These are phyloP conservation scores for Sindora glabra DNA, from an alignment of 306 rosid species.

Conservation along the genomic window DNA sequence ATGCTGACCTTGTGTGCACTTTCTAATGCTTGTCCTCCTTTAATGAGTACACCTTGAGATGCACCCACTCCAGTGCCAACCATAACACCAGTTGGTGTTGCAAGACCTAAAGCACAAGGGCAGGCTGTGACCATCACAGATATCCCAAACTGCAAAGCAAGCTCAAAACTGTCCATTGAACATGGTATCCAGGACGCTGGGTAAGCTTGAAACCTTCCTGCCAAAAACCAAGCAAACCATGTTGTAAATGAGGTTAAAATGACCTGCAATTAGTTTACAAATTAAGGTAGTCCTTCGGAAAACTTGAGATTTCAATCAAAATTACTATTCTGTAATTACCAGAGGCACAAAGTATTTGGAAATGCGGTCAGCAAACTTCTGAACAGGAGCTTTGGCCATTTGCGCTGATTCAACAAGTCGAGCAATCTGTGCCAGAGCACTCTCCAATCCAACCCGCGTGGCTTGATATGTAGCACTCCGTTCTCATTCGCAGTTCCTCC, in stretches of 20 bases:
- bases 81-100: slow-evolving; percentile 93
- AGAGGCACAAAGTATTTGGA: slow-evolving; percentile 81
- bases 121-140: slow-evolving; percentile 97
- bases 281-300: background rate
- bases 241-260: slow-evolving; percentile 55
- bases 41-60: slow-evolving; percentile 80
- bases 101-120: slow-evolving; percentile 94
- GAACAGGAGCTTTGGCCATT: slow-evolving; percentile 90
- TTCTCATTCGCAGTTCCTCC: slow-evolving; percentile 86
- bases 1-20: slow-evolving; percentile 66
- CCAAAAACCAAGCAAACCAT: slow-evolving; percentile 78
- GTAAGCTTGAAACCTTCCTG: slow-evolving; percentile 60
- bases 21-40: slow-evolving; percentile 91
- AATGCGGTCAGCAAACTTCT: slow-evolving; percentile 81
- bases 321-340: slow-evolving; percentile 22
- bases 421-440: slow-evolving; percentile 82
- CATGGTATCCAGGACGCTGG: slow-evolving; percentile 78
- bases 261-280: slow-evolving; percentile 40
- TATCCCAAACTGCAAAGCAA: slow-evolving; percentile 89
- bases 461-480: slow-evolving; percentile 69
- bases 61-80: slow-evolving; percentile 98
- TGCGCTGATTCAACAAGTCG: slow-evolving; percentile 86
- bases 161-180: slow-evolving; percentile 80
- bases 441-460: slow-evolving; percentile 76
- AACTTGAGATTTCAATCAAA: background rate